A percentile compares a stretch with the other conserved stretches of the same genome.
phyloP scores from a whole-genome alignment of 805 yeast species.

The Hyphopichia homilentoma region DNA sequence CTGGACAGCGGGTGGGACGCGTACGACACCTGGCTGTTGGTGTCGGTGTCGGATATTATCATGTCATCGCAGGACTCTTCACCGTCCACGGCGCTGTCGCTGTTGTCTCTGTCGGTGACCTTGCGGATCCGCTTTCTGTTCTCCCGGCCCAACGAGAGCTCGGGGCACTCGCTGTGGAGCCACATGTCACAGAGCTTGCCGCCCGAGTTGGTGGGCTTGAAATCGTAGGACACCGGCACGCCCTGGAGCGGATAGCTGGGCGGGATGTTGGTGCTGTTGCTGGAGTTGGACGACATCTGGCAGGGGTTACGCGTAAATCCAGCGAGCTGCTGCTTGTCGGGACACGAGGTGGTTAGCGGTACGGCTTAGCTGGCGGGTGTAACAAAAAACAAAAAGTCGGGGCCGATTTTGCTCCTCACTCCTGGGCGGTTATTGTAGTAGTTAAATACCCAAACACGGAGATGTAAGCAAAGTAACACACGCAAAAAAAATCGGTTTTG shows the following conservation, averaged over 20 bases:
- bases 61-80: constrained; percentile 30
- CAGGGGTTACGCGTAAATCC: too few relatives aligned
- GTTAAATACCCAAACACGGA: too few relatives aligned
- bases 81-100: constrained; percentile 10
- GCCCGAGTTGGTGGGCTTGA: constrained; percentile 23
- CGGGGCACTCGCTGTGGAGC: constrained; percentile 26
- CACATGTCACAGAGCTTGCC: constrained; percentile 30
- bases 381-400: too few relatives aligned
- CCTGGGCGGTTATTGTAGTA: too few relatives aligned
- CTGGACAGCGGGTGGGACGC: constrained; percentile 1
- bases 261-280: constrained; percentile 15
- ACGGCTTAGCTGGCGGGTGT: too few relatives aligned
- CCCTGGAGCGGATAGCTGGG: constrained; percentile 32
- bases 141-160: constrained; percentile 22
- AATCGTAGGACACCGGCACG: constrained; percentile 27
- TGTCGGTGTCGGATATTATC: constrained; percentile 33
- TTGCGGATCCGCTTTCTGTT: constrained; percentile 22
- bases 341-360: too few relatives aligned
- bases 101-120: constrained; percentile 8
- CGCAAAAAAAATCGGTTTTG: too few relatives aligned
- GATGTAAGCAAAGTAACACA: too few relatives aligned
- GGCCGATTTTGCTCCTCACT: too few relatives aligned
- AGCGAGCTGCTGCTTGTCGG: too few relatives aligned
- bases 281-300: too few relatives aligned
- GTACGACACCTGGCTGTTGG: constrained; percentile 15